A percentile compares a stretch with the other conserved stretches of the same genome.
These are phyloP conservation scores for Pestalotiopsis sp. DNA, from an alignment of 2,329 filamentous ascomycete genomes.

Conservation along the genomic window DNA sequence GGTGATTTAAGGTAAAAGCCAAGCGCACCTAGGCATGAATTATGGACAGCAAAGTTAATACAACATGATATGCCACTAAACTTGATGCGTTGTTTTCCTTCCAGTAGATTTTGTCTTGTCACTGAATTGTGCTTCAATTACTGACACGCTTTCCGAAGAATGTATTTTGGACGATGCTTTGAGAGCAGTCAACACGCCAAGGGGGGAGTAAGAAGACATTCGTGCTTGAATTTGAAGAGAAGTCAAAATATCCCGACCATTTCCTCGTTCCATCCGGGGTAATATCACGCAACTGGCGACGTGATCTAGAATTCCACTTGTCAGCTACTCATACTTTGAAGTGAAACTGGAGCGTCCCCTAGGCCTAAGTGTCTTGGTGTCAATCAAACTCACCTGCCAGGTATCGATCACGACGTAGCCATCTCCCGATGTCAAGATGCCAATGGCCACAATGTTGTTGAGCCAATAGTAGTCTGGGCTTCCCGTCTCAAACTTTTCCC, in stretches of 20 bases:
- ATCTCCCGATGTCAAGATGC: constrained; percentile 20
- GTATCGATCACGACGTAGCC: constrained; percentile 26
- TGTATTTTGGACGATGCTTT: no score
- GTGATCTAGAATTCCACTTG: not conserved
- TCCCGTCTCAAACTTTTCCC: constrained; percentile 28
- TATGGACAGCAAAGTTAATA: not conserved
- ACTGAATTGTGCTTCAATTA: no score
- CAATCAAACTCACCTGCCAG: constrained; percentile 25
- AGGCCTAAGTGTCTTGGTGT: no score
- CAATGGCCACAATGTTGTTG: constrained; percentile 32
- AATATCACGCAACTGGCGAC: not conserved
- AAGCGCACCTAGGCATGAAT: not conserved
- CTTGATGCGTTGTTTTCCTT: no score
- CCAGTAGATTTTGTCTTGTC: no score
- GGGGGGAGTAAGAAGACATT: no score
- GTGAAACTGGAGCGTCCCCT: no score
- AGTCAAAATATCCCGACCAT: not conserved
- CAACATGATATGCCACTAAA: not conserved
- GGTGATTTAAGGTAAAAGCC: not conserved
- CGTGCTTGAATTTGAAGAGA: no score
- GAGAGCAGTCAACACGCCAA: no score
- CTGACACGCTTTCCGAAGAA: no score
- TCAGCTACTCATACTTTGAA: no score
- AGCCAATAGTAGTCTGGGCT: constrained; percentile 30
- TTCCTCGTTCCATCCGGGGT: not conserved